Percentiles rank a stretch among this genome's conserved stretches.
phyloP scores from a whole-genome alignment of 1,284 basidiomycete genomes.

The Inonotus obliquus region DNA sequence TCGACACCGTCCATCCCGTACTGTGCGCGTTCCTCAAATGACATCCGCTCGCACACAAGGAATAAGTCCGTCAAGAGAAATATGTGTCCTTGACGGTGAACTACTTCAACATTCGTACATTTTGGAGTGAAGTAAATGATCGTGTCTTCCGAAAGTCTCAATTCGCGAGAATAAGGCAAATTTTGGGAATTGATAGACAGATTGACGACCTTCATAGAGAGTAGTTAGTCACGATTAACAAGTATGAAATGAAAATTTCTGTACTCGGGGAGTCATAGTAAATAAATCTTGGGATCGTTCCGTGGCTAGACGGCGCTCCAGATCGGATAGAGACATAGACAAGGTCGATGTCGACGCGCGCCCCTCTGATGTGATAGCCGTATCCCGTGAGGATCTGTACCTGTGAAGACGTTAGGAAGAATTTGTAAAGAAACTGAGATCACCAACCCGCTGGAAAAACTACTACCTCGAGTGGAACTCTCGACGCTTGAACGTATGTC shows the following conservation, averaged over 20 bases:
- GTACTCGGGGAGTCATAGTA: slow-evolving; percentile 90
- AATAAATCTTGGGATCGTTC: slow-evolving; percentile 89
- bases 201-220: slow-evolving; percentile 66
- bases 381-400: slow-evolving; percentile 56
- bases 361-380: slow-evolving; percentile 48
- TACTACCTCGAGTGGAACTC: slow-evolving; percentile 48
- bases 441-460: slow-evolving; percentile 53
- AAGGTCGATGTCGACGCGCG: slow-evolving; percentile 45
- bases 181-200: slow-evolving; percentile 85
- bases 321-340: slow-evolving; percentile 60
- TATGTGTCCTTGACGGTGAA: slow-evolving; percentile 77
- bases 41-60: slow-evolving; percentile 82
- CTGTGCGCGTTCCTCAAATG: slow-evolving; percentile 51
- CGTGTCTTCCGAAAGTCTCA: slow-evolving; percentile 75
- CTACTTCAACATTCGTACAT: slow-evolving; percentile 67
- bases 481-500: slow-evolving; percentile 37
- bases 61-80: slow-evolving; percentile 93
- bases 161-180: slow-evolving; percentile 75
- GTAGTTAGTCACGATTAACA: slow-evolving; percentile 5
- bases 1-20: slow-evolving; percentile 61
- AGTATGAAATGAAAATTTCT: slow-evolving; percentile 20
- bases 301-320: slow-evolving; percentile 80
- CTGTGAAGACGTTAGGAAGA: slow-evolving; percentile 23
- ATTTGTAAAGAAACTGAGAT: neutral
- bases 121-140: slow-evolving; percentile 76